phyloP scores from a whole-genome alignment of 2,329 filamentous ascomycete species.

The Sporothrix luriei region DNA sequence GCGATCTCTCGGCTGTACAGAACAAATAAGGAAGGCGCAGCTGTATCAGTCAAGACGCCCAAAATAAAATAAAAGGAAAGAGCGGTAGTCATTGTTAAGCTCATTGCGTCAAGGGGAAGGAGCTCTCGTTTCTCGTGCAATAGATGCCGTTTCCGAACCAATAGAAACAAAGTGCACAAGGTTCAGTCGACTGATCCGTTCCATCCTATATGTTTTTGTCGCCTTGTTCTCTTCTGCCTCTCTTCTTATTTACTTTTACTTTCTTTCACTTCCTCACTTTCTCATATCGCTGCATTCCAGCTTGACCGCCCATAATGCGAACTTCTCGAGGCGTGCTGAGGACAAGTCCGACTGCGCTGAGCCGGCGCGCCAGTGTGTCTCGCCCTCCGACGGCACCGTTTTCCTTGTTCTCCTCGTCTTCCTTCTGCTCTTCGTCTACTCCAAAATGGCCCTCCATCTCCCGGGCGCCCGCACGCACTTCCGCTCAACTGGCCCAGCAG shows the following conservation, averaged over 20 bases:
- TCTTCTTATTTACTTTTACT: background rate
- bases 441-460: background rate
- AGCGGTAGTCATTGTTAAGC: too few species aligned
- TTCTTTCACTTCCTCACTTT: background rate
- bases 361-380: background rate
- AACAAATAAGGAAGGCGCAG: background rate
- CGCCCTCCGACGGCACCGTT: background rate
- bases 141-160: background rate
- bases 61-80: background rate
- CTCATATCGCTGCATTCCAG: constrained; percentile 7
- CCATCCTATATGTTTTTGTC: background rate
- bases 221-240: background rate
- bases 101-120: background rate
- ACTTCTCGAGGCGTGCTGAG: constrained; percentile 7
- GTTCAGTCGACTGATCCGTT: background rate
- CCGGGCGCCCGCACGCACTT: background rate
- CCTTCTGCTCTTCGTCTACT: constrained; percentile 8
- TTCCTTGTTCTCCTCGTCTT: background rate
- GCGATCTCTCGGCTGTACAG: constrained; percentile 1
- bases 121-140: background rate
- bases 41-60: background rate
- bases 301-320: background rate
- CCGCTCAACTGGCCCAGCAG: constrained; percentile 3
- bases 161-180: background rate
- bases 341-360: constrained; percentile 8